phyloP scores from a whole-genome alignment of 768 basidiomycete species.

The Suillus brevipes region DNA sequence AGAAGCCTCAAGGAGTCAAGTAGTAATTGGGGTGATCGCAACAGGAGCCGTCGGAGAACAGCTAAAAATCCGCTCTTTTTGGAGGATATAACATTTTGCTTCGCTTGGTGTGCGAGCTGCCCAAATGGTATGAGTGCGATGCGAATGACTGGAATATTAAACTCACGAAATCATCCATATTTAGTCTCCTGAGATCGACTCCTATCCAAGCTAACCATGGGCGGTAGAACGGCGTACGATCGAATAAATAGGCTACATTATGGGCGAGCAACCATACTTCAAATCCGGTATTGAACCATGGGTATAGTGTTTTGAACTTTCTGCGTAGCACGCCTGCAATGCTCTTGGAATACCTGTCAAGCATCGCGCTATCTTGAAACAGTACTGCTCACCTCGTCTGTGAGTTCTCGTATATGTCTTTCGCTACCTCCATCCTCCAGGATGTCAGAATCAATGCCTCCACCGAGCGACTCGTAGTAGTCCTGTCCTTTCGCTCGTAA shows the following conservation, averaged over 20 bases:
- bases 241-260: conserved; percentile 91
- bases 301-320: conserved; percentile 74
- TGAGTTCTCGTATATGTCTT: conserved; percentile 45
- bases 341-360: conserved; percentile 38
- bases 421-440: conserved; percentile 52
- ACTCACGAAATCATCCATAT: conserved; percentile 76
- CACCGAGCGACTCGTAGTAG: conserved; percentile 88
- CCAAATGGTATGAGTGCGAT: conserved; percentile 4
- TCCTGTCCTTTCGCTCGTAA: conserved; percentile 86
- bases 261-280: conserved; percentile 83
- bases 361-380: conserved; percentile 2
- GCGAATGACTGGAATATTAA: conserved; percentile 5
- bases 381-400: conserved; percentile 49
- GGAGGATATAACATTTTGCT: conserved; percentile 21
- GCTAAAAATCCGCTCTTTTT: conserved; percentile 39
- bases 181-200: conserved; percentile 77
- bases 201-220: conserved; percentile 91
- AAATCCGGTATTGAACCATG: conserved; percentile 73
- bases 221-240: conserved; percentile 80
- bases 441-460: conserved; percentile 69
- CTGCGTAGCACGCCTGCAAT: conserved; percentile 54
- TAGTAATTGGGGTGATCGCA: conserved; percentile 57
- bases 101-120: conserved; percentile 18
- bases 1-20: conserved; percentile 79
- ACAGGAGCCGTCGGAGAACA: conserved; percentile 47